These are phyloP conservation scores for Amaranthus hypochondriacus DNA, from an alignment of 148 eudicot species.

Conservation along the genomic window DNA sequence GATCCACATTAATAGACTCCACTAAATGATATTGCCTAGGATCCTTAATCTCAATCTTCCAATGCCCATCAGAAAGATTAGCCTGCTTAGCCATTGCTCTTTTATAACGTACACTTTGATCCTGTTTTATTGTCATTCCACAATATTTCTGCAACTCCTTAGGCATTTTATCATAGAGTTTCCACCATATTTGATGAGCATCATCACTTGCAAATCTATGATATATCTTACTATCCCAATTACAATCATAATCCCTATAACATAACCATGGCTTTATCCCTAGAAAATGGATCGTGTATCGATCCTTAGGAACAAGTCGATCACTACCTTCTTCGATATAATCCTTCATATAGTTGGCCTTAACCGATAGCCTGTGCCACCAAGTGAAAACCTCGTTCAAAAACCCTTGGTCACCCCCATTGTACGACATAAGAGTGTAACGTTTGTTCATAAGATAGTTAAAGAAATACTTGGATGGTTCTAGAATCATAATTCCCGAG, in stretches of 20 bases:
- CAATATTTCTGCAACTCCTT: constrained; percentile 37
- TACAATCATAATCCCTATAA: constrained; percentile 57
- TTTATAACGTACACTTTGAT: constrained; percentile 24
- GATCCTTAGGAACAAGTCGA: constrained; percentile 28
- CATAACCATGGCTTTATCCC: constrained; percentile 80
- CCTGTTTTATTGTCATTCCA: constrained; percentile 31
- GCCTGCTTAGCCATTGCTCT: constrained; percentile 38
- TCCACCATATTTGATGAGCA: constrained; percentile 57
- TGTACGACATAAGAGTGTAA: constrained; percentile 39
- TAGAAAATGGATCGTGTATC: constrained; percentile 49
- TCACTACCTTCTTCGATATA: constrained; percentile 15
- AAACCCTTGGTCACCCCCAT: constrained; percentile 77
- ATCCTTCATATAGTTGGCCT: constrained; percentile 39
- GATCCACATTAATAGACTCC: no score
- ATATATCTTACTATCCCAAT: constrained; percentile 43
- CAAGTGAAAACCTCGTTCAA: constrained; percentile 60
- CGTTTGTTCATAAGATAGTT: constrained; percentile 40
- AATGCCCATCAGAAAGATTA: constrained; percentile 41
- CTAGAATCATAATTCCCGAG: constrained; percentile 66
- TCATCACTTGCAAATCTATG: constrained; percentile 45
- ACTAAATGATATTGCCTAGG: constrained; percentile 29
- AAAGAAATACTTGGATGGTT: constrained; percentile 61
- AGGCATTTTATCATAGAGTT: constrained; percentile 46
- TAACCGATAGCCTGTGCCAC: constrained; percentile 60
- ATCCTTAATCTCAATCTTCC: constrained; percentile 64